Evolutionary conservation across 2,329 filamentous ascomycete species (phyloP), one percentile per base, ranked within the genome.

Genomic region (Sclerotinia minor): DNA sequence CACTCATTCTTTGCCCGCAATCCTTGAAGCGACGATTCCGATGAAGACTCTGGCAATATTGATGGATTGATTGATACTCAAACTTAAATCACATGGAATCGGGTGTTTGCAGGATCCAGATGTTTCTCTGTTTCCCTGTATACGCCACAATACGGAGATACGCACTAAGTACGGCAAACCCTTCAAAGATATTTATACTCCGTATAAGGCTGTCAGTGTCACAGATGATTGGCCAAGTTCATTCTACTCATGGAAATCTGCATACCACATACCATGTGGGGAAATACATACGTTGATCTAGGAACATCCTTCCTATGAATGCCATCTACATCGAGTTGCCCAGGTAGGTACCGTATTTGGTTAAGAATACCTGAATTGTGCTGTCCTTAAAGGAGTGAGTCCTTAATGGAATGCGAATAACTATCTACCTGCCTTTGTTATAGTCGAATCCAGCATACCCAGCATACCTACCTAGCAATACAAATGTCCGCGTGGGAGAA

Each of bases 51-150:
- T 35, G 17, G 35, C 21, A 21, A 29, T 24, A 49, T 49, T 35
- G 58, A 35, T 60, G 24, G 44, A 35, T 41, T 41, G 38, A 15
- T 21, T 26, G 11, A 21, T 19, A 32, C n/a, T n/a, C n/a, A n/a
- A n/a, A n/a, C n/a, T n/a, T n/a, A n/a, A n/a, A n/a, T n/a, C n/a
- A n/a, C n/a, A n/a, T n/a, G 24, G 58, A 49, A 47, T 26, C 44
- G 44, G 58, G 19, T 35, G 26, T 35, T 6, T 35, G 44, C 58
- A 60, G 58, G 26, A 59, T 45, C 55, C 11, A 45, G 38, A 58
- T 26, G n/a, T 44, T 57, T 38, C 2, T 38, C 38, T 35, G 35
- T 35, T 35, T 24, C 38, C n/a, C 26, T 19, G 44, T 49, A 35
- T 32, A n/a, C 26, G 41, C 57, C 41, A 47, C 41, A 32, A 47